Evolutionary conservation across 1,139 yeast species (phyloP), one percentile per base, ranked within the genome.

Genomic region (Suhomyces chickasaworum): DNA sequence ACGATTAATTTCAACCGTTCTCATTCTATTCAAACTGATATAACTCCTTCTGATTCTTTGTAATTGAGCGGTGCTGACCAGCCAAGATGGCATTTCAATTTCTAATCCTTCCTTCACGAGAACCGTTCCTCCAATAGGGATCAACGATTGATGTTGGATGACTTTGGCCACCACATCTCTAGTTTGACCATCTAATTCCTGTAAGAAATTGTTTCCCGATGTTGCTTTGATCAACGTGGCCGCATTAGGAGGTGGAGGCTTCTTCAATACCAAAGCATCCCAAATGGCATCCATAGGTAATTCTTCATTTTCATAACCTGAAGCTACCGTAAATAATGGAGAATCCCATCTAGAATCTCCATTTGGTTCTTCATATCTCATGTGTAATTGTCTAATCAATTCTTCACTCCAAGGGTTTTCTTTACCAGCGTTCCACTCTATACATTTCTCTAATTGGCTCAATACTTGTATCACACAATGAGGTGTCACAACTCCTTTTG

Each of bases 361-460:
- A 58, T 89, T 87, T 1, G 99, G 99, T 63, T 93, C 99, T 64
- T 93, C 99, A 60, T 85, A 95, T 52, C 99, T 68, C 82, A 90
- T 87, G 4, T 83, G 78, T 52, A 93, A 68, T 45, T 86, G 93
- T 18, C 76, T 77, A 40, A 91, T 71, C 41, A 89, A 66, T 33
- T 79, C 85, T 1, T 73, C 75, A 31, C 82, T 85, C 98, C 98
- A 91, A 38, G 71, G 67, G 27, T 66, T 64, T 2, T 49, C 60
- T 0, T 55, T 36, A 2, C 44, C 46, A 3, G 42, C 35, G 61
- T 89, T 89, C 87, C 91, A 84, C 44, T 80, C 76, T 5, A 75
- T 60, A 59, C 95, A 84, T 23, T 71, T 69, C 0, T 79, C 84
- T 4, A 77, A 59, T 0, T 96, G 85, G 21, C 86, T 81, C 53